Evolutionary conservation across 805 yeast species (phyloP).

Genomic region (Metschnikowia amazonensis): DNA sequence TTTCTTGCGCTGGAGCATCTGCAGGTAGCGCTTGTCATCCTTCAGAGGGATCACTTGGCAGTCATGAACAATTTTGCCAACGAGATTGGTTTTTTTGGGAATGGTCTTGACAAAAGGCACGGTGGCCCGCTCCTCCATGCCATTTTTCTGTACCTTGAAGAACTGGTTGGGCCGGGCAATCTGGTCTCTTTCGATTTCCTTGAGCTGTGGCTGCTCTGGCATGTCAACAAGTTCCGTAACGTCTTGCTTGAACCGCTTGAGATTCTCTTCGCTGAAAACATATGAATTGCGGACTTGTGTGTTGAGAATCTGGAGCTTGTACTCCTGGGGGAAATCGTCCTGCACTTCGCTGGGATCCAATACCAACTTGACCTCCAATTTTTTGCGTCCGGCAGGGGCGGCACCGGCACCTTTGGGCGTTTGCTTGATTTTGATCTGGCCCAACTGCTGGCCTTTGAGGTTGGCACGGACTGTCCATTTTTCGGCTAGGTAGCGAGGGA

Average conservation of each 20-base stretch:
- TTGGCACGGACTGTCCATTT: slow-evolving; percentile 64
- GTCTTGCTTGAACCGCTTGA: slow-evolving; percentile 30
- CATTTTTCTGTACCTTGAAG: slow-evolving; percentile 32
- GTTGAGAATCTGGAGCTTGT: slow-evolving; percentile 74
- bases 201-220: slow-evolving; percentile 51
- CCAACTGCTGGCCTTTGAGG: slow-evolving; percentile 71
- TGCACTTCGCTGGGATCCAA: slow-evolving; percentile 39
- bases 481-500: slow-evolving; percentile 83
- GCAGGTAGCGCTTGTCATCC: slow-evolving; percentile 63
- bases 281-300: slow-evolving; percentile 80
- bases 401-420: slow-evolving; percentile 19
- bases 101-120: slow-evolving; percentile 85
- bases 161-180: slow-evolving; percentile 18
- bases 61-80: slow-evolving; percentile 89
- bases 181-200: slow-evolving; percentile 24
- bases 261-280: slow-evolving; percentile 81
- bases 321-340: slow-evolving; percentile 67
- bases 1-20: slow-evolving; percentile 52
- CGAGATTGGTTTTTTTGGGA: slow-evolving; percentile 80
- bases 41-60: slow-evolving; percentile 82
- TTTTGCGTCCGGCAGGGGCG: slow-evolving; percentile 12
- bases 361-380: slow-evolving; percentile 52
- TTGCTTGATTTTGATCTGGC: slow-evolving; percentile 72
- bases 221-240: slow-evolving; percentile 48
- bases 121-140: slow-evolving; percentile 34